phyloP scores from a whole-genome alignment of 306 rosid genomes.

The Cucumis hystrix region DNA sequence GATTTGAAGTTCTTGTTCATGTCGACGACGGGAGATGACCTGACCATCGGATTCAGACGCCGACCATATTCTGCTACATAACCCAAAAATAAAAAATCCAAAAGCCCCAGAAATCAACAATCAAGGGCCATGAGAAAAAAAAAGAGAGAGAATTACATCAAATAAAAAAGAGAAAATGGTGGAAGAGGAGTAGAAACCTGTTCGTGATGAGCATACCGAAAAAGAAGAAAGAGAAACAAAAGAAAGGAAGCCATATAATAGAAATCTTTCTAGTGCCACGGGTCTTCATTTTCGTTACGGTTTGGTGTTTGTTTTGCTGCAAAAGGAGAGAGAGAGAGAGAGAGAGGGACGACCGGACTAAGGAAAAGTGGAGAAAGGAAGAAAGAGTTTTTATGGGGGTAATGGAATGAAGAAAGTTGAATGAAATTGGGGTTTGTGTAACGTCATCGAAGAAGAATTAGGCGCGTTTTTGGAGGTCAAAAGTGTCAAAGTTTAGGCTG shows the following conservation, averaged over 20 bases:
- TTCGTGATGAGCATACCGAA: slow-evolving; percentile 67
- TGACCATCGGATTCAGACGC: slow-evolving; percentile 49
- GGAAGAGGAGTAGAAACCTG: slow-evolving; percentile 30
- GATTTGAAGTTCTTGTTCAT: slow-evolving; percentile 57
- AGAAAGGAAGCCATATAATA: slow-evolving; percentile 68
- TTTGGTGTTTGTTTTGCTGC: no score
- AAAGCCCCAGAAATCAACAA: not conserved
- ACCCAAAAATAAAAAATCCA: not conserved
- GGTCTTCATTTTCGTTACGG: slow-evolving; percentile 32
- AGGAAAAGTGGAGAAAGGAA: not conserved
- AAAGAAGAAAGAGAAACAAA: slow-evolving; percentile 60
- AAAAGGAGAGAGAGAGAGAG: not conserved
- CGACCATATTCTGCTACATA: slow-evolving; percentile 52
- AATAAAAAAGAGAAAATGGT: not conserved
- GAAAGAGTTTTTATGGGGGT: not conserved
- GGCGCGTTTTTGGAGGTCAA: not conserved
- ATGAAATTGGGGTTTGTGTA: not conserved
- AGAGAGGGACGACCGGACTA: not conserved
- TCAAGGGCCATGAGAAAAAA: not conserved
- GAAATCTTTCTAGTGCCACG: slow-evolving; percentile 58
- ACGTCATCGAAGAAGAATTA: not conserved
- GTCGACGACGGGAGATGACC: slow-evolving; percentile 42
- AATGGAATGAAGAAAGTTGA: not conserved
- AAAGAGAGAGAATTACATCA: not conserved
- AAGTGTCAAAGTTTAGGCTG: not conserved